Base-by-base conservation (phyloP, 1,284 basidiomycete genomes). In the Ustilago shanxiensis region DNA sequence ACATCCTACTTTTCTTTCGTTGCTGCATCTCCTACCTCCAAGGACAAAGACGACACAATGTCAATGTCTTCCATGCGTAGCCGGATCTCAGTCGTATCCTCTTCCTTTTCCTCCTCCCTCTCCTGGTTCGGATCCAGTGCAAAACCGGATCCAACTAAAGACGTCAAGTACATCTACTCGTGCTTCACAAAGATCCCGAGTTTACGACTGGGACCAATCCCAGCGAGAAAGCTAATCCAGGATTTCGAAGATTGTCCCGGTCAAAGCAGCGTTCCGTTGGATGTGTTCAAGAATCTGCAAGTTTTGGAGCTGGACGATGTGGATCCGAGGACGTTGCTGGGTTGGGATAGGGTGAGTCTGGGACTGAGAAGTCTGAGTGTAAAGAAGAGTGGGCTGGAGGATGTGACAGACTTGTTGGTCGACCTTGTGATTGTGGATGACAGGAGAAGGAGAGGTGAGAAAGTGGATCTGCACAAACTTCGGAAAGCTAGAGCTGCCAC, bases 111-210 rank as follows among this genome's bases (percentile, higher is more conserved):
- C 60, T 60, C 63, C 20, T 66, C 72, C 20, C 39, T 68, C 31
- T 77, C 78, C 26, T 83, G 79, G 81, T 72, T 74, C 26, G 50
- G 29, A 2, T 39, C 54, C 4, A 16, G 20, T 31, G 33, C 20
- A 44, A 64, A 61, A 6, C 64, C 92, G 61, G 92, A 94, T 70
- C 85, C 89, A 3, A 91, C 76, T 10, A 67, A 53, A 26, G 72
- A 94, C 80, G 90, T 95, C 86, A 93, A 91, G 84, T 94, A 91
- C 87, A 89, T 95, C 77, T 95, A 91, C 87, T 93, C 93, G 83
- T 90, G 91, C 82, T 93, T 95, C 87, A 95, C 93, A 33, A 94
- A 93, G 87, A 88, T 95, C 0, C 93, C 94, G 18, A 91, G 93
- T 2, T 88, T 96, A 52, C 64, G 79, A 13, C 67, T 87, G 31